Evolutionary conservation across 2,329 filamentous ascomycete genomes (phyloP), one percentile per base, ranked within the genome.

Genomic region (Didymella sp.): DNA sequence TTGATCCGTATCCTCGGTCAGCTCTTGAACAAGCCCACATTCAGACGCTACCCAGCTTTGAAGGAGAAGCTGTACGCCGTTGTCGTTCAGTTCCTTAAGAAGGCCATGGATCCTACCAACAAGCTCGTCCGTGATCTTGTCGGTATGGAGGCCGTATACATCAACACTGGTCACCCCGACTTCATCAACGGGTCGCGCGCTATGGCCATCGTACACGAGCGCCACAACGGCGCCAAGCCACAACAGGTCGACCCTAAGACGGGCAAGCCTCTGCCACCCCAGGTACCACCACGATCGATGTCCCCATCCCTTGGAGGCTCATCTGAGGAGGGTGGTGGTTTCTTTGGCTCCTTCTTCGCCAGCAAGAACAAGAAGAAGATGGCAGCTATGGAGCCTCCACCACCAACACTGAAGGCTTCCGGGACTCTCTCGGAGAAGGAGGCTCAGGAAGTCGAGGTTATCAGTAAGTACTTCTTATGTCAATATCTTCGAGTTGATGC

Each of bases 311-410:
- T 92, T 45, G 56, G 56, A 28, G 41, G 41, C 7, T 28, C 46
- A 22, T 28, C 43, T 1, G 91, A 91, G 73, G 81, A 74, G 9
- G 71, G 76, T 15, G 71, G 84, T 58, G 92, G 94, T 33, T 99
- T 99, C 85, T 99, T 99, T 70, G 95, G 95, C 67, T 96, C 91
- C 72, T 99, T 99, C 85, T 99, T 97, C 75, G 92, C 95, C 11
- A 93, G 91, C 73, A 99, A 98, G 86, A 99, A 98, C 82, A 99
- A 98, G 88, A 99, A 99, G 86, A 98, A 97, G 89, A 96, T 96
- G 80, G 95, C 95, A n/a, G 93, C 94, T 44, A 99, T 99, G 95
- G 95, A 99, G 76, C 84, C 95, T 13, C 95, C 95, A 35, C 95
- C 95, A 61, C 87, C 95, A 27, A 94, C 87, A 38, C 86, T 99